Evolutionary conservation across 176 grass and related monocot genomes (phyloP).

Genomic region (Eragrostis nindensis): DNA sequence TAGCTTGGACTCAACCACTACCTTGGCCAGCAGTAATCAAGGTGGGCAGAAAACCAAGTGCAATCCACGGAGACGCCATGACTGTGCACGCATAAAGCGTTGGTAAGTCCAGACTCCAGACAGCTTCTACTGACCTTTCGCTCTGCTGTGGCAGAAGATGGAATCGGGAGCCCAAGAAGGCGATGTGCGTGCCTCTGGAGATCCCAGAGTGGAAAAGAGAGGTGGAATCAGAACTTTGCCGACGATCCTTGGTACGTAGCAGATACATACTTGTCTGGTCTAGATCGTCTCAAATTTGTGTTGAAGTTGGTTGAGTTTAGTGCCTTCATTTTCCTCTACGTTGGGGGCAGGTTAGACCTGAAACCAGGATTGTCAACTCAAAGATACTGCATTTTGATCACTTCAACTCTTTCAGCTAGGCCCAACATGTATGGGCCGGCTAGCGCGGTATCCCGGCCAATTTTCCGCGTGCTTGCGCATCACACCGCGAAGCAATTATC

Average conservation of each 20-base stretch:
- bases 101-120: background rate
- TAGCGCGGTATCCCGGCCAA: too few relatives aligned
- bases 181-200: background rate
- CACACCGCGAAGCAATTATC: too few relatives aligned
- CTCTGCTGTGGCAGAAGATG: constrained; percentile 1
- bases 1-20: background rate
- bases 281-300: background rate
- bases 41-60: background rate
- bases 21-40: background rate
- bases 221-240: background rate
- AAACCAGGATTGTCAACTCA: too few relatives aligned
- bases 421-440: too few relatives aligned
- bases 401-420: too few relatives aligned
- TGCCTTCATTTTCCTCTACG: too few relatives aligned
- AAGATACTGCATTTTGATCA: too few relatives aligned
- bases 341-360: too few relatives aligned
- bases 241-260: background rate
- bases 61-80: background rate
- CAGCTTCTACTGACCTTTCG: background rate
- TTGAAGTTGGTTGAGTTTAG: background rate
- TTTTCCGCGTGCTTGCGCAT: too few relatives aligned
- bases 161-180: background rate
- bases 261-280: background rate
- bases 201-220: background rate
- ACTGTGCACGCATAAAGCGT: background rate